A percentile compares a stretch with the other conserved stretches of the same genome.
Evolutionary conservation across 2,329 filamentous ascomycete species (phyloP).

Genomic region (Nemania abortiva): DNA sequence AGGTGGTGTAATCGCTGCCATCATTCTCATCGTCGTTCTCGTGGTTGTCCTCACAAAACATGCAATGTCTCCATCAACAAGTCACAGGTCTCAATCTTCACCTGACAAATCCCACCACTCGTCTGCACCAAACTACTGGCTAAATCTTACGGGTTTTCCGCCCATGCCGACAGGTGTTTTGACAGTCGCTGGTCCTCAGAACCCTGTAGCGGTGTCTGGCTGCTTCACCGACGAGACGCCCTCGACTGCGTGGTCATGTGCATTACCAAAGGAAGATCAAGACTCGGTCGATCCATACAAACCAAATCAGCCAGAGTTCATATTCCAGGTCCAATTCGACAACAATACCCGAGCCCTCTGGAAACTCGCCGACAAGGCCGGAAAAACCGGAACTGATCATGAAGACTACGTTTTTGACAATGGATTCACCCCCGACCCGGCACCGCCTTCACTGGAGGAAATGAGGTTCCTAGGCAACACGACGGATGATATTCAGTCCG

Average conservation of each 20-base stretch:
- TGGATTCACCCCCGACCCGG: conserved; percentile 64
- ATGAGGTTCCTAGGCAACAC: conserved; percentile 87
- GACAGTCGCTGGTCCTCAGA: conserved; percentile 80
- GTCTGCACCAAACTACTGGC: conserved; percentile 69
- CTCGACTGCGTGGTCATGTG: conserved; percentile 84
- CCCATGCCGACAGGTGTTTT: conserved; percentile 86
- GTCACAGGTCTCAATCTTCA: neutral
- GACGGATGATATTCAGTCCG: conserved; percentile 76
- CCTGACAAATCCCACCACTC: conserved; percentile 16
- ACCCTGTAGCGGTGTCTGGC: conserved; percentile 70
- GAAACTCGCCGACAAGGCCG: conserved; percentile 58
- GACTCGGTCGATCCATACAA: conserved; percentile 71
- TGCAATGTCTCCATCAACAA: conserved; percentile 21
- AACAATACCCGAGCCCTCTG: conserved; percentile 65
- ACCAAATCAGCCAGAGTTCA: conserved; percentile 79
- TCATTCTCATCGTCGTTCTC: conserved; percentile 69
- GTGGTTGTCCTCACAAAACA: conserved; percentile 66
- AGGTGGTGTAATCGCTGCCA: conserved; percentile 63
- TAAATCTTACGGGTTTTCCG: conserved; percentile 88
- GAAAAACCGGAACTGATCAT: conserved; percentile 21
- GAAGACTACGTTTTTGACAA: conserved; percentile 43
- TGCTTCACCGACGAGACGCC: conserved; percentile 76
- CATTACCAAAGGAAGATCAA: conserved; percentile 82
- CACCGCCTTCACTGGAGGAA: conserved; percentile 73
- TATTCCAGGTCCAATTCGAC: conserved; percentile 82